phyloP scores from a whole-genome alignment of 441 rosid genomes.

The Syzygium malaccense region DNA sequence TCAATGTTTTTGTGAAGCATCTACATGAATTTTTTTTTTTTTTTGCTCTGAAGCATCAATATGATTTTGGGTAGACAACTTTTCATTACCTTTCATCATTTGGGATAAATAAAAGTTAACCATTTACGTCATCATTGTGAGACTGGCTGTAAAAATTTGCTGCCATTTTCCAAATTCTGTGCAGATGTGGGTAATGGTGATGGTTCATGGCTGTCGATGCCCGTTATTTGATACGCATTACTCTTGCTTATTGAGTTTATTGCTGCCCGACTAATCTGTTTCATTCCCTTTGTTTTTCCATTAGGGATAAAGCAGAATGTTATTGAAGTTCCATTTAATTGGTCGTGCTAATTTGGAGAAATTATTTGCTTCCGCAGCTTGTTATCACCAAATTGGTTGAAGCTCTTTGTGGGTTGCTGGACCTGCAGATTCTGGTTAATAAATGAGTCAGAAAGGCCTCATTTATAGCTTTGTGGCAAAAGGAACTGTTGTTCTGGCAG shows the following conservation, averaged over 20 bases:
- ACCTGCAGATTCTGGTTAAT: conserved; percentile 5
- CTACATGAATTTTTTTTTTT: too few relatives aligned
- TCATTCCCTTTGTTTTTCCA: not conserved
- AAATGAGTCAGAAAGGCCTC: conserved; percentile 85
- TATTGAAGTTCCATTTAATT: not conserved
- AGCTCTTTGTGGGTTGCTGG: conserved; percentile 11
- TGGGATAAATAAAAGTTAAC: not conserved
- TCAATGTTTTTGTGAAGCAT: too few relatives aligned
- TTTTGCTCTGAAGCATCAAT: too few relatives aligned
- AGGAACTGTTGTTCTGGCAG: conserved; percentile 89
- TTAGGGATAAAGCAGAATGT: not conserved
- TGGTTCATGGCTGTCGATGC: conserved; percentile 71
- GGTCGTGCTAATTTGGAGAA: not conserved
- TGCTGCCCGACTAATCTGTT: not conserved
- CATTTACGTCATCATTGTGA: not conserved
- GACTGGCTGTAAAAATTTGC: not conserved
- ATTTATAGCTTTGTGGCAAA: conserved; percentile 94
- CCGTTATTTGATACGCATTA: not conserved
- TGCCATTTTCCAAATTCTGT: not conserved
- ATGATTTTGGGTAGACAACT: too few relatives aligned
- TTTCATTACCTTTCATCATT: not conserved
- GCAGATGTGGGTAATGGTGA: conserved; percentile 96
- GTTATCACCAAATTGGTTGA: not conserved
- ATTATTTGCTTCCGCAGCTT: not conserved
- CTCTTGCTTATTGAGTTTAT: not conserved